A percentile compares a stretch with the other conserved stretches of the same genome.
Conservation (phyloP, 441 rosid species). For the Euphorbia schlechtendalii region DNA sequence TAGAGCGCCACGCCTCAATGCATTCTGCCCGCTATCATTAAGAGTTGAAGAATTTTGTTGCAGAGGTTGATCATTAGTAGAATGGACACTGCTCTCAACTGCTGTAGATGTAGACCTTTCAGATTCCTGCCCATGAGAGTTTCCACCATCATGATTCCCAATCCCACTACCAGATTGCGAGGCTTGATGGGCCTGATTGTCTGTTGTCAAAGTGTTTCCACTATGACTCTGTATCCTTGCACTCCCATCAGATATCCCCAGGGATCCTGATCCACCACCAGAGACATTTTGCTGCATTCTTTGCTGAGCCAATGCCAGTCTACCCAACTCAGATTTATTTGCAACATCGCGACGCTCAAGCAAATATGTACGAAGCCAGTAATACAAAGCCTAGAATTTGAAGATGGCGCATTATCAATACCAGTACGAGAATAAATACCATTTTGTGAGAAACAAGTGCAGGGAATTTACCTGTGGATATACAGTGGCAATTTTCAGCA, state of each 20-base stretch:
- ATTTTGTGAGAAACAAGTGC: background rate
- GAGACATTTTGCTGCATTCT: slow-evolving; percentile 76
- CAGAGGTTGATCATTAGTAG: slow-evolving; percentile 64
- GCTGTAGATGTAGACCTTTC: slow-evolving; percentile 53
- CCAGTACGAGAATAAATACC: background rate
- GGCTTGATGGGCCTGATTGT: slow-evolving; percentile 60
- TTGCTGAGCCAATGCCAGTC: slow-evolving; percentile 75
- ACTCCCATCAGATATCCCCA: no score
- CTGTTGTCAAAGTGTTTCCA: slow-evolving; percentile 50
- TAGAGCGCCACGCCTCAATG: slow-evolving; percentile 58
- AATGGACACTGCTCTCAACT: slow-evolving; percentile 47
- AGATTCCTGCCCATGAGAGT: slow-evolving; percentile 72
- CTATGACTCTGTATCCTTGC: no score
- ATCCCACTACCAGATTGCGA: slow-evolving; percentile 47
- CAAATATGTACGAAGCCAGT: slow-evolving; percentile 96
- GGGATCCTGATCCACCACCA: slow-evolving; percentile 46
- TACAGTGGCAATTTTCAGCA: slow-evolving; percentile 76
- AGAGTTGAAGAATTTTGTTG: slow-evolving; percentile 61
- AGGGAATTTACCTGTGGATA: slow-evolving; percentile 71
- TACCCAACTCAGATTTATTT: slow-evolving; percentile 43
- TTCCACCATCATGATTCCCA: slow-evolving; percentile 70
- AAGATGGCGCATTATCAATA: slow-evolving; percentile 18
- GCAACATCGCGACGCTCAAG: slow-evolving; percentile 98
- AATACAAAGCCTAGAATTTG: slow-evolving; percentile 76
- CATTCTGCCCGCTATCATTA: slow-evolving; percentile 55